phyloP scores from a whole-genome alignment of 768 basidiomycete genomes.

The Dentipellis fragilis region DNA sequence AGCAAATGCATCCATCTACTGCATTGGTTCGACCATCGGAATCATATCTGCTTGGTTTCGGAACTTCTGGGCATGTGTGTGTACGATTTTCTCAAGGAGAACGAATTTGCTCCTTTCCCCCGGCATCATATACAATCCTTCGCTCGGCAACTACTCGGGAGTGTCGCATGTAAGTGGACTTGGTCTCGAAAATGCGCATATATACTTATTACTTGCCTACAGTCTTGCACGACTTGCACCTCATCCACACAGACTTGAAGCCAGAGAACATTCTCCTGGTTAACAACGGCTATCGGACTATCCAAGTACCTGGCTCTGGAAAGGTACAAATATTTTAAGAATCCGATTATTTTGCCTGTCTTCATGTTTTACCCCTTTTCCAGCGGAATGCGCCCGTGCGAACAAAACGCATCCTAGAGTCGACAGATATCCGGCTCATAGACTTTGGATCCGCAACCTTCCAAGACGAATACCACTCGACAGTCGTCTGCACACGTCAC shows the following conservation, averaged over 20 bases:
- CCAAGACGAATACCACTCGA: slow-evolving; percentile 95
- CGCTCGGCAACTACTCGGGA: slow-evolving; percentile 82
- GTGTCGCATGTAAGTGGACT: slow-evolving; percentile 74
- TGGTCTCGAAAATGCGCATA: slow-evolving; percentile 13
- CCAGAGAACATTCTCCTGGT: slow-evolving; percentile 98
- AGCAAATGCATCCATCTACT: slow-evolving; percentile 98
- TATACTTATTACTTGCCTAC: slow-evolving; percentile 4
- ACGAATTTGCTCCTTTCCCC: slow-evolving; percentile 93
- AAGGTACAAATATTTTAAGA: slow-evolving; percentile 36
- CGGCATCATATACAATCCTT: slow-evolving; percentile 95
- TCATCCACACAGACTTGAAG: slow-evolving; percentile 97
- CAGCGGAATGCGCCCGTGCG: slow-evolving; percentile 60
- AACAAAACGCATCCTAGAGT: slow-evolving; percentile 68
- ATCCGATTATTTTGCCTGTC: slow-evolving; percentile 1
- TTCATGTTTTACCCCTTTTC: slow-evolving; percentile 6
- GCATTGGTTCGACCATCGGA: slow-evolving; percentile 92
- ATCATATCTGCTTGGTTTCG: slow-evolving; percentile 96
- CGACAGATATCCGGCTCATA: slow-evolving; percentile 90
- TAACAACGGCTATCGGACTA: slow-evolving; percentile 62
- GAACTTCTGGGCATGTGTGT: slow-evolving; percentile 95
- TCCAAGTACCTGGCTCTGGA: slow-evolving; percentile 49
- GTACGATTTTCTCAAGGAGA: slow-evolving; percentile 98
- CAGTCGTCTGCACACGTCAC: slow-evolving; percentile 95
- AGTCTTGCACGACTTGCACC: slow-evolving; percentile 87
- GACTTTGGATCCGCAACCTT: slow-evolving; percentile 99